Percentiles rank a stretch among this genome's conserved stretches.
These are phyloP conservation scores for Trichoderma sp. DNA, from an alignment of 2,329 filamentous ascomycete genomes.

Conservation along the genomic window DNA sequence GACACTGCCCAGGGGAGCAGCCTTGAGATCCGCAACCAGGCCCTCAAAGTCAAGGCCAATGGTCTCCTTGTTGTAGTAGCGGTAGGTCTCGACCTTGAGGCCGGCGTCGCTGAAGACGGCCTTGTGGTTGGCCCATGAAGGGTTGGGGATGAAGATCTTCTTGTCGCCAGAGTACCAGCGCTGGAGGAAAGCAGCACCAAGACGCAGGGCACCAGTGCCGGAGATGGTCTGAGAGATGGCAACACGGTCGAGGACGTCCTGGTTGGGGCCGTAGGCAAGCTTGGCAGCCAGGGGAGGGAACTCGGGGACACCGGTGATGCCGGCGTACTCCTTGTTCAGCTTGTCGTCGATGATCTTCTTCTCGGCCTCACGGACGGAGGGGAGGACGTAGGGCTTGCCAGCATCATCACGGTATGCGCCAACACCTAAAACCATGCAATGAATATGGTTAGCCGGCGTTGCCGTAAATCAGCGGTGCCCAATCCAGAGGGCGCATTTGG, in stretches of 20 bases:
- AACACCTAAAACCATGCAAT: slow-evolving; percentile 59
- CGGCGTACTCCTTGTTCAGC: slow-evolving; percentile 96
- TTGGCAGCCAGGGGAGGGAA: slow-evolving; percentile 91
- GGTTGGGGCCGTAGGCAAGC: slow-evolving; percentile 85
- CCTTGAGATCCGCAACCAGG: slow-evolving; percentile 85
- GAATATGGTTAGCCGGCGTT: slow-evolving; percentile 20
- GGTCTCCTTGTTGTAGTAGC: slow-evolving; percentile 99
- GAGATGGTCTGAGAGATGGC: slow-evolving; percentile 98
- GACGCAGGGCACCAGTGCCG: slow-evolving; percentile 90
- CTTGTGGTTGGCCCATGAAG: slow-evolving; percentile 78
- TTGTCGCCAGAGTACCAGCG: slow-evolving; percentile 89
- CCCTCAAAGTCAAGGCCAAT: slow-evolving; percentile 97
- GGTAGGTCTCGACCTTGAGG: slow-evolving; percentile 88
- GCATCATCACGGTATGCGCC: slow-evolving; percentile 97
- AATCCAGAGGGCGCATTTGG: slow-evolving; percentile 16
- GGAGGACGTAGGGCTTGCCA: slow-evolving; percentile 96
- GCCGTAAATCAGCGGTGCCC: slow-evolving; percentile 15
- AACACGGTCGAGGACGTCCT: slow-evolving; percentile 71
- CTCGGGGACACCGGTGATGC: slow-evolving; percentile 91
- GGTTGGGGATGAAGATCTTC: slow-evolving; percentile 93
- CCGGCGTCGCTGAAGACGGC: slow-evolving; percentile 94
- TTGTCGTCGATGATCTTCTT: slow-evolving; percentile 73
- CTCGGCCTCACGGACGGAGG: slow-evolving; percentile 87
- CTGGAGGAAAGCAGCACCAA: slow-evolving; percentile 88
- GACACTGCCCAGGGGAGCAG: slow-evolving; percentile 79